Percentiles rank a stretch among this genome's conserved stretches.
Conservation (phyloP, 768 basidiomycete genomes). For the Strobilomyces dryophilus region DNA sequence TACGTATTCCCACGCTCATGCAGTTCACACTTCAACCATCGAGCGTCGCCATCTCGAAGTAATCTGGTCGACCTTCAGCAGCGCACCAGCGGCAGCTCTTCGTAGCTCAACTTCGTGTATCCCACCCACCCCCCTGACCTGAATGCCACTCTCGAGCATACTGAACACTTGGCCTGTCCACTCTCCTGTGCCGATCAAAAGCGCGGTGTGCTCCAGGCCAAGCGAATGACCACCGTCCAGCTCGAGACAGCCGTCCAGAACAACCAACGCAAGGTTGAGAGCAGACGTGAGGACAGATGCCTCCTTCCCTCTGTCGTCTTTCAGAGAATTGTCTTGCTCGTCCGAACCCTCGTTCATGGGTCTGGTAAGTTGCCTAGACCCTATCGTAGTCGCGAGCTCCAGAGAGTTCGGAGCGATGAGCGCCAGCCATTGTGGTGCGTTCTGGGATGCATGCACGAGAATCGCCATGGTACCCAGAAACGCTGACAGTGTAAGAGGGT, state of each 20-base stretch:
- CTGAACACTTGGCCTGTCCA: slow-evolving; percentile 75
- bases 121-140: slow-evolving; percentile 62
- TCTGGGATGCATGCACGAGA: slow-evolving; percentile 76
- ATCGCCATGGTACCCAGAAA: slow-evolving; percentile 74
- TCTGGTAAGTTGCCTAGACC: slow-evolving; percentile 57
- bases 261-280: slow-evolving; percentile 72
- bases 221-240: slow-evolving; percentile 74
- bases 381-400: slow-evolving; percentile 79
- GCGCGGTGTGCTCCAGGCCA: slow-evolving; percentile 67
- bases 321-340: slow-evolving; percentile 24
- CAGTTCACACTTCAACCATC: slow-evolving; percentile 47
- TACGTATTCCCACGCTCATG: slow-evolving; percentile 13
- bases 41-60: slow-evolving; percentile 63
- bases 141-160: slow-evolving; percentile 59
- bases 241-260: slow-evolving; percentile 71
- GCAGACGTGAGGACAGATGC: slow-evolving; percentile 71
- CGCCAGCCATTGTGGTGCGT: slow-evolving; percentile 76
- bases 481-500: slow-evolving; percentile 70
- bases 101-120: slow-evolving; percentile 56
- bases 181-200: slow-evolving; percentile 70
- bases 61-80: slow-evolving; percentile 76
- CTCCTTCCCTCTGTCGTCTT: slow-evolving; percentile 42
- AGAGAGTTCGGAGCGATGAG: slow-evolving; percentile 79
- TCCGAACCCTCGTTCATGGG: slow-evolving; percentile 34
- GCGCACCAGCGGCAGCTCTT: slow-evolving; percentile 72